Evolutionary conservation across 441 rosid genomes (phyloP).

Genomic region (Viola pubescens): DNA sequence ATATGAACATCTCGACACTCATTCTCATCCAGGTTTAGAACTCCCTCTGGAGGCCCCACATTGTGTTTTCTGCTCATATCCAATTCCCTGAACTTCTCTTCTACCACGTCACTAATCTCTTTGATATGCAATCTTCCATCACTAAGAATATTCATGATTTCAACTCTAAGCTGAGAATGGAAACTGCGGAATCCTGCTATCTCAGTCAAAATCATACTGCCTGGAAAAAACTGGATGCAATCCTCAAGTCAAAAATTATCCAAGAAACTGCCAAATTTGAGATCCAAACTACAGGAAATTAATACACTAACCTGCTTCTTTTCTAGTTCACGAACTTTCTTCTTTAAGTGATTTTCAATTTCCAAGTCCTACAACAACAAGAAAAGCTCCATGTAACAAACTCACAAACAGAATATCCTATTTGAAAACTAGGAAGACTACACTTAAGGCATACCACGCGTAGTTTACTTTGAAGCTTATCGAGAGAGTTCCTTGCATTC

Average conservation of each 20-base stretch:
- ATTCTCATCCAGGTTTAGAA: constrained; percentile 40
- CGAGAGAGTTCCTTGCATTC: constrained; percentile 44
- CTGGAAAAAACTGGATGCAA: constrained; percentile 47
- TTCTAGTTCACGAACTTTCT: constrained; percentile 61
- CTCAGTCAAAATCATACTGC: constrained; percentile 41
- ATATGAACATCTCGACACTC: constrained; percentile 56
- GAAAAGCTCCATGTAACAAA: constrained; percentile 3
- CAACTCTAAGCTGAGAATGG: constrained; percentile 54
- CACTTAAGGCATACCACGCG: constrained; percentile 47
- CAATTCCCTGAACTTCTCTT: constrained; percentile 40
- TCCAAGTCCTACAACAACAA: constrained; percentile 67
- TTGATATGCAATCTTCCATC: constrained; percentile 52
- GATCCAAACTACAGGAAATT: constrained; percentile 2
- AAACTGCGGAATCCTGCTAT: constrained; percentile 42
- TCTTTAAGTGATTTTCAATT: constrained; percentile 91
- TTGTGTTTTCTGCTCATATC: constrained; percentile 27
- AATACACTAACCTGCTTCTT: constrained; percentile 60
- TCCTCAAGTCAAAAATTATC: constrained; percentile 13
- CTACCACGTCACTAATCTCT: constrained; percentile 32
- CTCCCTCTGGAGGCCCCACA: constrained; percentile 24
- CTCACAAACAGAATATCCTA: background rate
- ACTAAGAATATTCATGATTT: constrained; percentile 48
- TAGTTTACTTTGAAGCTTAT: constrained; percentile 67
- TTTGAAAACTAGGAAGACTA: background rate
- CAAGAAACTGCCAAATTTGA: no score